A percentile compares a stretch with the other conserved stretches of the same genome.
These are phyloP conservation scores for Acidomyces sp. DNA, from an alignment of 495 filamentous ascomycete genomes.

Conservation along the genomic window DNA sequence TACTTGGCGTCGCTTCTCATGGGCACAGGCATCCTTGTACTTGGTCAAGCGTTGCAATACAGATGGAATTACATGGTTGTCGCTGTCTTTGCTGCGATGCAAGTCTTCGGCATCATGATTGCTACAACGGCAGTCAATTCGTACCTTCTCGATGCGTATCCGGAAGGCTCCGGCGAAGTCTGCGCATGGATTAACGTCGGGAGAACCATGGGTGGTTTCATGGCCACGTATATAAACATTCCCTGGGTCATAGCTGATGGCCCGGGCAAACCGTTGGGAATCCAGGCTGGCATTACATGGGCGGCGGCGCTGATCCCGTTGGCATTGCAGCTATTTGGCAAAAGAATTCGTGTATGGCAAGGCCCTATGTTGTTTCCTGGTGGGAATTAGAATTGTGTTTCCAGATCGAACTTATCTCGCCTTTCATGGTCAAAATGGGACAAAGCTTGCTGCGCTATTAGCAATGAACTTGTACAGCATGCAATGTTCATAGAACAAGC, in stretches of 20 bases:
- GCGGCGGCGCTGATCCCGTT: slow-evolving; percentile 3
- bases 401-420: too few relatives aligned
- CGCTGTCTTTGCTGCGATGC: slow-evolving; percentile 2
- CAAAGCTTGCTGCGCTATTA: too few relatives aligned
- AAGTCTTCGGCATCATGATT: slow-evolving; percentile 12
- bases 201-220: slow-evolving; percentile 8
- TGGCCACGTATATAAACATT: slow-evolving; percentile 9
- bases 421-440: too few relatives aligned
- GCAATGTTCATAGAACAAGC: too few relatives aligned
- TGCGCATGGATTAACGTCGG: slow-evolving; percentile 28
- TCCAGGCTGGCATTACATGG: slow-evolving; percentile 5
- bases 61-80: slow-evolving; percentile 12
- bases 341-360: slow-evolving; percentile 9
- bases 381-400: too few relatives aligned
- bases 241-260: slow-evolving; percentile 9
- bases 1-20: slow-evolving; percentile 7
- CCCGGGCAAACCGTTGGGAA: slow-evolving; percentile 5
- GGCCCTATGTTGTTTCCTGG: slow-evolving; percentile 5
- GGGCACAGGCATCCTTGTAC: slow-evolving; percentile 1
- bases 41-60: slow-evolving; percentile 7
- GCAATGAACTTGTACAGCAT: too few relatives aligned
- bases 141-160: slow-evolving; percentile 48
- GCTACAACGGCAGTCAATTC: slow-evolving; percentile 10
- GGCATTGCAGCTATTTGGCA: slow-evolving; percentile 9
- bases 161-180: slow-evolving; percentile 44